Evolutionary conservation across 2,329 filamentous ascomycete genomes (phyloP), one percentile per base, ranked within the genome.

Genomic region (Penicillium sp.): DNA sequence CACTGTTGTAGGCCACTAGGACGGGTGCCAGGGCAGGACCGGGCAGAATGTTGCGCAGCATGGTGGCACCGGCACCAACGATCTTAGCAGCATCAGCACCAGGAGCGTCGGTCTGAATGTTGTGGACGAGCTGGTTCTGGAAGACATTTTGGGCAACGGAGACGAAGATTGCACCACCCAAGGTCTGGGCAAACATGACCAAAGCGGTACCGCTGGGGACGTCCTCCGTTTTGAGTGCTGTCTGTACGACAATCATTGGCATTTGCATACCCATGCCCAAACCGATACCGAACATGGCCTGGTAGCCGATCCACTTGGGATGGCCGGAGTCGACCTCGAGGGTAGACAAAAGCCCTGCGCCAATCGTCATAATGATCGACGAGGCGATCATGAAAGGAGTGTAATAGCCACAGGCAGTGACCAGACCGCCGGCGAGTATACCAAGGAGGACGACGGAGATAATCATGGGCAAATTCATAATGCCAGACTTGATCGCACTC

Each of bases 141-240:
- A 76, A 74, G 5, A 75, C 57, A 4, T 70, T 74, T 53, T 76
- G 68, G 5, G 48, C 70, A 8, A 73, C 67, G 2, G 69, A 70
- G 16, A 74, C 57, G 31, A 72, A 74, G 10, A 75, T 51, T 0
- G 72, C 58, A 4, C 72, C 72, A 6, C 70, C 72, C 1, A 76
- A 59, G 1, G 67, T 70, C 52, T 74, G 70, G 8, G 59, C 42
- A 42, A 76, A 74, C 51, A 71, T 66, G 13, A 74, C 57, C 0
- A 73, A 56, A 0, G 70, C 65, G 5, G 67, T 69, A 4, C 68
- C 74, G 12, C 62, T 66, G 6, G 73, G 66, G 2, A 74, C 60
- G 34, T 74, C 70, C 8, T 53, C 58, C 6, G 56, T 28, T 10
- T 62, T 54, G 3, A 74, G 65, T 4, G 67, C 63, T 0, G 70